Percentiles rank a stretch among this genome's conserved stretches.
These are phyloP conservation scores for Solanum megistacrolobum DNA, from an alignment of 257 asterid genomes.

Conservation along the genomic window DNA sequence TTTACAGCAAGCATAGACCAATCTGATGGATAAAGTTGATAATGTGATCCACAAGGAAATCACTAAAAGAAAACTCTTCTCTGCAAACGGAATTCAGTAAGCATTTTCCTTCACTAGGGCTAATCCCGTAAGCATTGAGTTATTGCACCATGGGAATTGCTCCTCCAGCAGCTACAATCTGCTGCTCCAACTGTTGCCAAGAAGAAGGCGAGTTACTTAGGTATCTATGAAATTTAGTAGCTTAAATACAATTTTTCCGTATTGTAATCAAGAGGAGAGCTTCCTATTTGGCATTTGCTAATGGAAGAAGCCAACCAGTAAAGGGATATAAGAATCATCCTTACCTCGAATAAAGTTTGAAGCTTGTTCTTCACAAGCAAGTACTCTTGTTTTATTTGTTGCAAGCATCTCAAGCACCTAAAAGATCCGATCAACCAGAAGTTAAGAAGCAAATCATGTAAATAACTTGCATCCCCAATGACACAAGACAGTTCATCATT, in stretches of 20 bases:
- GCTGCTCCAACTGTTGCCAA: slow-evolving; percentile 57
- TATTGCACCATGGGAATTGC: slow-evolving; percentile 41
- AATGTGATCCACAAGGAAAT: background rate
- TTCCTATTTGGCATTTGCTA: background rate
- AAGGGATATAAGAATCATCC: background rate
- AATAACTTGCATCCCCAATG: background rate
- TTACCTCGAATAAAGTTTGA: slow-evolving; percentile 48
- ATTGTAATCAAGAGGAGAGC: background rate
- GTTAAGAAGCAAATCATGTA: background rate
- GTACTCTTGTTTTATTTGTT: slow-evolving; percentile 61
- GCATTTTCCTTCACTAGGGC: background rate
- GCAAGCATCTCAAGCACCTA: slow-evolving; percentile 67
- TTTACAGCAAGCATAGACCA: background rate
- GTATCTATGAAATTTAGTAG: background rate
- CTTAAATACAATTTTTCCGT: background rate
- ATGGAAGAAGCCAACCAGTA: background rate
- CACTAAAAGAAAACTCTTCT: background rate
- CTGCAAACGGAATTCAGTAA: background rate
- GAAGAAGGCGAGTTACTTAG: background rate
- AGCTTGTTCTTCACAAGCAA: slow-evolving; percentile 66
- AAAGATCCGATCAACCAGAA: background rate
- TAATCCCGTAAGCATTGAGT: background rate
- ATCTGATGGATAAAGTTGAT: background rate
- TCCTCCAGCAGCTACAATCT: slow-evolving; percentile 83
- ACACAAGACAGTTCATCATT: background rate